A percentile compares a stretch with the other conserved stretches of the same genome.
phyloP scores from a whole-genome alignment of 2,329 filamentous ascomycete species.

The Penicillium sp. region DNA sequence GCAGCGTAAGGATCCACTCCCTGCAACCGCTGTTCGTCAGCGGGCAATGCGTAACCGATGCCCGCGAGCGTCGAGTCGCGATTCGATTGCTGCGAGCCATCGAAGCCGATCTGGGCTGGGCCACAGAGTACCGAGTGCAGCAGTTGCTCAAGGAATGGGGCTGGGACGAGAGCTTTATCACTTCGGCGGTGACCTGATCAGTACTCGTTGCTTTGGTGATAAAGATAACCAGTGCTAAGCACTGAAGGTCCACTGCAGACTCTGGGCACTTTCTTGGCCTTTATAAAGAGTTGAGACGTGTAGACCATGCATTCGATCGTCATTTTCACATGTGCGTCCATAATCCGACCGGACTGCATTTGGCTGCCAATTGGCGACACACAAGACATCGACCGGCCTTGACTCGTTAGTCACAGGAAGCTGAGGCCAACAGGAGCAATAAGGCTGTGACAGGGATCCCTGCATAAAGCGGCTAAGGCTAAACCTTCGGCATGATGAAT shows the following conservation, averaged over 20 bases:
- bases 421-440: background rate
- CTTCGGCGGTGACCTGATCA: conserved; percentile 7
- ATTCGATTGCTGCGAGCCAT: conserved; percentile 54
- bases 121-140: conserved; percentile 56
- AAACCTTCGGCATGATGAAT: background rate
- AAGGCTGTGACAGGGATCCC: background rate
- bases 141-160: conserved; percentile 46
- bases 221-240: background rate
- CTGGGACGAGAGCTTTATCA: conserved; percentile 24
- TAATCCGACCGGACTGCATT: background rate
- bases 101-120: conserved; percentile 60
- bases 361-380: background rate
- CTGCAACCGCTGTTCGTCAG: conserved; percentile 60
- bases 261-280: background rate
- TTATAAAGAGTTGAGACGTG: background rate
- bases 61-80: conserved; percentile 51
- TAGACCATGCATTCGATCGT: background rate
- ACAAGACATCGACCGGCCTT: background rate
- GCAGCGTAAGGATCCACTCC: conserved; percentile 55
- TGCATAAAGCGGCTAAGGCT: background rate
- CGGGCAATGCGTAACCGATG: conserved; percentile 55
- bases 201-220: background rate
- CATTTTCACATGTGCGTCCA: background rate
- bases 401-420: background rate
- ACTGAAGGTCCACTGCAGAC: background rate